Evolutionary conservation across 495 filamentous ascomycete species (phyloP).

Genomic region (Tuber umbilicatum): DNA sequence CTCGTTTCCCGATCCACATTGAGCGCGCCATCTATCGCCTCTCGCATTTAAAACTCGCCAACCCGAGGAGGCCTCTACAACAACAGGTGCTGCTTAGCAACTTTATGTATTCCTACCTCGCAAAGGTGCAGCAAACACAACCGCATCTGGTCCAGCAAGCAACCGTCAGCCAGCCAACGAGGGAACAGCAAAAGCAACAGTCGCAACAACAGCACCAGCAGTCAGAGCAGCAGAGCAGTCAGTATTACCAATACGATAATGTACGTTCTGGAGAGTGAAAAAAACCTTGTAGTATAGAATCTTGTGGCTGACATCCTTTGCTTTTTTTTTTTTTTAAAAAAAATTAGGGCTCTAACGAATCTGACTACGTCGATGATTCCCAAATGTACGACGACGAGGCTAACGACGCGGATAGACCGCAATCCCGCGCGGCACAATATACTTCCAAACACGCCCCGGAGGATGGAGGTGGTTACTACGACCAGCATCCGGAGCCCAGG

Average conservation of each 20-base stretch:
- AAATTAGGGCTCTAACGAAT: constrained; percentile 45
- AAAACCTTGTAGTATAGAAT: constrained; percentile 21
- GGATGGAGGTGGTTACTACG: constrained; percentile 46
- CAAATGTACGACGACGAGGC: constrained; percentile 53
- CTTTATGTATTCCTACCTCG: constrained; percentile 99
- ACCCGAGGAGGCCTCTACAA: constrained; percentile 82
- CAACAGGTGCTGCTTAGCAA: constrained; percentile 97
- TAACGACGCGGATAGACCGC: constrained; percentile 50
- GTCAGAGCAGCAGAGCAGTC: constrained; percentile 44
- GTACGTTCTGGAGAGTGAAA: constrained; percentile 8
- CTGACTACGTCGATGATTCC: constrained; percentile 53
- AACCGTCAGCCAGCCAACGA: constrained; percentile 56
- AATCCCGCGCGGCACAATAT: constrained; percentile 51
- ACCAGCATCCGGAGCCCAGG: constrained; percentile 17
- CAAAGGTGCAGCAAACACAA: constrained; percentile 97
- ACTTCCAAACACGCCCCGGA: constrained; percentile 44
- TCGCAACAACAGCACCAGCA: constrained; percentile 56
- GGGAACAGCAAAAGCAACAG: constrained; percentile 56
- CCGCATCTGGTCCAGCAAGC: constrained; percentile 70
- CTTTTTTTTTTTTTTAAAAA: constrained; percentile 19
- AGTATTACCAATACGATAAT: constrained; percentile 48
- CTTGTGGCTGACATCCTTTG: constrained; percentile 28
- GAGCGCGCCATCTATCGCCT: constrained; percentile 97
- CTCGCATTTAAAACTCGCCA: constrained; percentile 97
- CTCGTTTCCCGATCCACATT: constrained; percentile 88